Conservation (phyloP, 1,284 basidiomycete species). For the Cutaneotrichosporon spelunceum region DNA sequence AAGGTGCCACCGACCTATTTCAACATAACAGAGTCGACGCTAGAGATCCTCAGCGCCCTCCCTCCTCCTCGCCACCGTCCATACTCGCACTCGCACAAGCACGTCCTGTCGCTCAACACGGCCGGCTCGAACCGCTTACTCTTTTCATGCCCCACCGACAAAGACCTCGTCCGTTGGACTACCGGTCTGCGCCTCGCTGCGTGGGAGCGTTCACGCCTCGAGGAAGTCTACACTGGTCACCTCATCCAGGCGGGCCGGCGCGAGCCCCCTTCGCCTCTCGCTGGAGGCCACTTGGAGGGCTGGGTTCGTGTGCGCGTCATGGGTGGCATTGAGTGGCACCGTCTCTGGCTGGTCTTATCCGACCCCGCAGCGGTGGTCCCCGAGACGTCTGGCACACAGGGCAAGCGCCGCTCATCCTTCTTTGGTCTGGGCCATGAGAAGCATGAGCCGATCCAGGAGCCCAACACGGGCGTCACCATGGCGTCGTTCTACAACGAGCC, state of each 20-base stretch:
- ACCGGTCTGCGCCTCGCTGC: slow-evolving; percentile 83
- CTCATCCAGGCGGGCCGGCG: slow-evolving; percentile 70
- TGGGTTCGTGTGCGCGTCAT: slow-evolving; percentile 89
- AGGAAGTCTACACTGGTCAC: slow-evolving; percentile 97
- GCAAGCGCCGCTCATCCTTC: slow-evolving; percentile 37
- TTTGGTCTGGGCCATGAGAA: slow-evolving; percentile 46
- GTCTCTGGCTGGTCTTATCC: slow-evolving; percentile 76
- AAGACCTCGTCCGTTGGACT: slow-evolving; percentile 79
- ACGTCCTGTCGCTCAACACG: slow-evolving; percentile 89
- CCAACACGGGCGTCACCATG: slow-evolving; percentile 46
- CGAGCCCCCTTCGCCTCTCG: slow-evolving; percentile 64
- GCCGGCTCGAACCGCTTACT: slow-evolving; percentile 87
- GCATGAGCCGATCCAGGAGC: slow-evolving; percentile 58
- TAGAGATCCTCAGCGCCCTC: slow-evolving; percentile 56
- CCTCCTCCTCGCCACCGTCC: slow-evolving; percentile 55
- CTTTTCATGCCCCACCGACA: slow-evolving; percentile 75
- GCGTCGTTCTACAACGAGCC: slow-evolving; percentile 49
- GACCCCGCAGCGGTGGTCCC: slow-evolving; percentile 47
- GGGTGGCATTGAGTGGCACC: slow-evolving; percentile 94
- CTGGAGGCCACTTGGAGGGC: slow-evolving; percentile 74
- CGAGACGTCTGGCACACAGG: slow-evolving; percentile 28
- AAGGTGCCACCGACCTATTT: slow-evolving; percentile 49
- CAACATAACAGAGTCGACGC: slow-evolving; percentile 51
- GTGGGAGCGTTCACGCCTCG: slow-evolving; percentile 93
- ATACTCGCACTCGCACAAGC: slow-evolving; percentile 56